A percentile compares a stretch with the other conserved stretches of the same genome.
Conservation (phyloP, 257 asterid genomes). For the Craterostigma plantagineum region DNA sequence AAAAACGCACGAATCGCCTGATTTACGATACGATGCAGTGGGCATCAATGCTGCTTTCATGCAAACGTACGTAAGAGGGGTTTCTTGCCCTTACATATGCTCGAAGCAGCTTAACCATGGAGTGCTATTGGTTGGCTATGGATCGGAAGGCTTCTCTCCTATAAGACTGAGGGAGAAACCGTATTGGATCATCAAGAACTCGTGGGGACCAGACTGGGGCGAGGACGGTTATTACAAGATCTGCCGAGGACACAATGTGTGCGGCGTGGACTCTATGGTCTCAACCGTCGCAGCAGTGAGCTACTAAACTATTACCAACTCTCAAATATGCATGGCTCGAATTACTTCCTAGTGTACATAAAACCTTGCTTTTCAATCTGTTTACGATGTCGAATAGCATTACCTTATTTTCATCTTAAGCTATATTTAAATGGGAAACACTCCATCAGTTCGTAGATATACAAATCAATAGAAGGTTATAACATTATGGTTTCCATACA, state of each 20-base stretch:
- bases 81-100: conserved; percentile 77
- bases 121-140: conserved; percentile 66
- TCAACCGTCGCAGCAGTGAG: conserved; percentile 63
- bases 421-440: too few species aligned
- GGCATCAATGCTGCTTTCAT: conserved; percentile 76
- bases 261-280: conserved; percentile 88
- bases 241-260: conserved; percentile 47
- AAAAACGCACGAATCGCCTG: background rate
- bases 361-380: too few species aligned
- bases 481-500: too few species aligned
- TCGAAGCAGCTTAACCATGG: conserved; percentile 58
- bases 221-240: conserved; percentile 62
- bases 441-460: too few species aligned
- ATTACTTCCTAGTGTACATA: too few species aligned
- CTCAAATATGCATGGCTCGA: too few species aligned
- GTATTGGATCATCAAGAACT: conserved; percentile 80
- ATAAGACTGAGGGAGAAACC: conserved; percentile 58
- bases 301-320: background rate
- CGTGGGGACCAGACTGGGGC: conserved; percentile 83
- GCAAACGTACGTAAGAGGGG: conserved; percentile 80
- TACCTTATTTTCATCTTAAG: too few species aligned
- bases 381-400: too few species aligned
- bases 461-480: too few species aligned
- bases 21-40: conserved; percentile 29
- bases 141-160: conserved; percentile 44